These are phyloP conservation scores for Plasmodium vivax DNA, from an alignment of 169 alveolate species.

Conservation along the genomic window DNA sequence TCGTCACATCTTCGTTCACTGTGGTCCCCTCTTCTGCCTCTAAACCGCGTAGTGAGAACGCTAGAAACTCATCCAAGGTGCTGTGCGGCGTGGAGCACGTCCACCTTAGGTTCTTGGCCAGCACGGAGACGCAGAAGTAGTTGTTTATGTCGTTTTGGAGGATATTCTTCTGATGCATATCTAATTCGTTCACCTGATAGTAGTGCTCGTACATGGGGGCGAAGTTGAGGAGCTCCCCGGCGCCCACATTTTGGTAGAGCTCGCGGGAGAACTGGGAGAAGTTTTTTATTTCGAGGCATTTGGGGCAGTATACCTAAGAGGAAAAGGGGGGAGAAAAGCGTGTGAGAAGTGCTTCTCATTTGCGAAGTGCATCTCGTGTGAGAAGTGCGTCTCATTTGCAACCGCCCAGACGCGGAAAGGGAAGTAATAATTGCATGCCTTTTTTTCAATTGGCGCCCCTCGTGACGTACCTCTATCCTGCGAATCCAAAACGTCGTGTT, in stretches of 20 bases:
- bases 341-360: background rate
- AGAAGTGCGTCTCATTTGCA: too few species aligned
- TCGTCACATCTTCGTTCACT: background rate
- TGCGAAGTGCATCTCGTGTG: background rate
- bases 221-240: constrained; percentile 24
- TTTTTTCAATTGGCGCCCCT: background rate
- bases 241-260: constrained; percentile 18
- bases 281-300: constrained; percentile 49
- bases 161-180: constrained; percentile 14
- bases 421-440: background rate
- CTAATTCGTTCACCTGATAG: constrained; percentile 47
- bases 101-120: constrained; percentile 66
- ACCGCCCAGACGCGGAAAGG: background rate
- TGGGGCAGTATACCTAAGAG: constrained; percentile 45
- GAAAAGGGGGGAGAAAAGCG: constrained; percentile 16
- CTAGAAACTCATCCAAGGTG: constrained; percentile 46
- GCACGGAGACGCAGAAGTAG: constrained; percentile 7
- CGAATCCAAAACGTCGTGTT: constrained; percentile 22
- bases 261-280: constrained; percentile 33
- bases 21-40: background rate
- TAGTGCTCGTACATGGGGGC: constrained; percentile 61
- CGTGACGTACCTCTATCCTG: constrained; percentile 48
- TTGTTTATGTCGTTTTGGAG: constrained; percentile 43
- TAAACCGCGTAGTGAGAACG: constrained; percentile 3
- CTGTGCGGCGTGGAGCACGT: constrained; percentile 42